Conservation (phyloP, 163 green algal species). For the Scenedesmus sp. region DNA sequence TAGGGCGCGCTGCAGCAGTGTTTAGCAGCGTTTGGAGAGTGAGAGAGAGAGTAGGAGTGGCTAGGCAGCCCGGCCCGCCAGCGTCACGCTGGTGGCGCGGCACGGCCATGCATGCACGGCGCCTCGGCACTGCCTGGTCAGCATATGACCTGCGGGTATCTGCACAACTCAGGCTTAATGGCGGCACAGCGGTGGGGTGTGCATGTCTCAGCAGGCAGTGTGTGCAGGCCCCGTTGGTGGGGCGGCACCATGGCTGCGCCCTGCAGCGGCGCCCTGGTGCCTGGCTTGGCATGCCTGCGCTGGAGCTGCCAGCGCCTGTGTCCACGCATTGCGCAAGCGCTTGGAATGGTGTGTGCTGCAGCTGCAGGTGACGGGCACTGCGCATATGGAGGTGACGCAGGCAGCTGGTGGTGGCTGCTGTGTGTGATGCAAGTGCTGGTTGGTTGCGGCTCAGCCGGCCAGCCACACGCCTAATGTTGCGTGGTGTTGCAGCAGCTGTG, state of each 20-base stretch:
- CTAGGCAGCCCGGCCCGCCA: background rate
- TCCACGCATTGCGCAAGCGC: too few species aligned
- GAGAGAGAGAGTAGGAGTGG: background rate
- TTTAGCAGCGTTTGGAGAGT: background rate
- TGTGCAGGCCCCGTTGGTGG: too few species aligned
- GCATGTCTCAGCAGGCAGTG: too few species aligned
- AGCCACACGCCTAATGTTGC: too few species aligned
- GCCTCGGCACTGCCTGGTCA: background rate
- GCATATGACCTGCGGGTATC: background rate
- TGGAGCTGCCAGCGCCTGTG: background rate
- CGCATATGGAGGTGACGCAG: background rate
- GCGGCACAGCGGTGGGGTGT: too few species aligned
- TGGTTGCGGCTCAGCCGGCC: too few species aligned
- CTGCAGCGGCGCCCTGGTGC: background rate
- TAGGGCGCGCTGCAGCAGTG: background rate
- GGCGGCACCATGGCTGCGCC: too few species aligned
- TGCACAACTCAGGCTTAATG: background rate
- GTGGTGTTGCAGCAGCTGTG: too few species aligned
- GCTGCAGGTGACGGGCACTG: background rate
- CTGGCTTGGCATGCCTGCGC: background rate
- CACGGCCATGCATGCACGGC: background rate
- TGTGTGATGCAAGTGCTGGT: background rate
- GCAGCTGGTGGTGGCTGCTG: background rate
- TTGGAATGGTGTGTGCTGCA: background rate
- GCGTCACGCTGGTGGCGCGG: background rate